Conservation (phyloP, 495 filamentous ascomycete species). For the Penicillium samsonianum region DNA sequence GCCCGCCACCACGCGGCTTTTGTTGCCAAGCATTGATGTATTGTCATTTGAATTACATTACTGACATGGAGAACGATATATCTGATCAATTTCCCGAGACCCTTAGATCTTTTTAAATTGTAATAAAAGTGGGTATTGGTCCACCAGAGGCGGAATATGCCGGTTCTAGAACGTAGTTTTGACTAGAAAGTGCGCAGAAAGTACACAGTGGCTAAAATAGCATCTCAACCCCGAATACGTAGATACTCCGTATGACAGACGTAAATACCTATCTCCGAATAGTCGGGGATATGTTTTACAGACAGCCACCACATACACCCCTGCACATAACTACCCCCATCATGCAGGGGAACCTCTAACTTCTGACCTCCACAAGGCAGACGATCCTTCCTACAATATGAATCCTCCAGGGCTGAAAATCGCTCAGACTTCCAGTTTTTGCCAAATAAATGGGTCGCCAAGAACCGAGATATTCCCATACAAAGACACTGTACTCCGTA, state of each 20-base stretch:
- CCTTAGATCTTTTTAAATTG: neutral
- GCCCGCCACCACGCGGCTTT: neutral
- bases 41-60: neutral
- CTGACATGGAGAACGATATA: neutral
- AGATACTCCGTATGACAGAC: neutral
- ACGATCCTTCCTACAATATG: neutral
- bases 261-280: slow-evolving; percentile 1
- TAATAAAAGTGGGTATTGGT: neutral
- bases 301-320: neutral
- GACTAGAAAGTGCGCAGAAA: too few relatives aligned
- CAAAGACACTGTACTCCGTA: neutral
- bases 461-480: neutral
- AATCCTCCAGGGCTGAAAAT: neutral
- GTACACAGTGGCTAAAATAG: neutral
- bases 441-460: neutral
- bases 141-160: neutral
- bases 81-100: slow-evolving; percentile 5
- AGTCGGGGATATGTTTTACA: neutral
- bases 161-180: neutral
- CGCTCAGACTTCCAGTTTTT: neutral
- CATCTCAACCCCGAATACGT: neutral
- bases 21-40: neutral
- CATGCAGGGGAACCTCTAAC: slow-evolving; percentile 4
- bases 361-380: neutral
- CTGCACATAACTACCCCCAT: neutral